phyloP scores from a whole-genome alignment of 2,329 filamentous ascomycete genomes.

The Penicillium olsonii region DNA sequence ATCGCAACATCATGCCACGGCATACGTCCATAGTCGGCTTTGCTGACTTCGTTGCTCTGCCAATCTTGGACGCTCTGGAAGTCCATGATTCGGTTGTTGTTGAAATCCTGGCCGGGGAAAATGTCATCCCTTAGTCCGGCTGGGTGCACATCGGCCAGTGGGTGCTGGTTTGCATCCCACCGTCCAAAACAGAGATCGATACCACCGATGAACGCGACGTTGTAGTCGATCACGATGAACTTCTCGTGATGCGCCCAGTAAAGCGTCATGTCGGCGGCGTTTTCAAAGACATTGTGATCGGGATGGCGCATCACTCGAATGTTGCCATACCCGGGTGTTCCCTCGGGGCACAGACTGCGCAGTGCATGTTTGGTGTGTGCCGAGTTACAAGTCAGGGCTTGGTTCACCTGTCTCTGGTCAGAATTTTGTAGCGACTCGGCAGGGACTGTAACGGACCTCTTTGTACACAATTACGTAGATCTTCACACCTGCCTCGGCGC shows the following conservation, averaged over 20 bases:
- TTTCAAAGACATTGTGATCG: conserved; percentile 92
- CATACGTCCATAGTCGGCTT: conserved; percentile 91
- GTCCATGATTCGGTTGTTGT: conserved; percentile 95
- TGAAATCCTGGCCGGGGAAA: conserved; percentile 96
- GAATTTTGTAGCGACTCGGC: not conserved
- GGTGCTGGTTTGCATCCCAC: conserved; percentile 87
- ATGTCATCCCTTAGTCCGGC: conserved; percentile 78
- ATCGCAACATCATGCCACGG: conserved; percentile 97
- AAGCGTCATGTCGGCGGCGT: conserved; percentile 92
- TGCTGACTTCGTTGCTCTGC: conserved; percentile 90
- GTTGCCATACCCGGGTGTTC: conserved; percentile 79
- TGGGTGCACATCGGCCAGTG: conserved; percentile 83
- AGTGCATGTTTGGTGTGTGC: conserved; percentile 88
- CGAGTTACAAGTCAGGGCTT: conserved; percentile 87
- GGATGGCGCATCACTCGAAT: conserved; percentile 88
- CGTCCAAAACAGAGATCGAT: conserved; percentile 94
- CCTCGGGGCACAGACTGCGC: conserved; percentile 75
- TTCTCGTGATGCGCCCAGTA: conserved; percentile 99
- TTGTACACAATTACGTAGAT: conserved; percentile 94
- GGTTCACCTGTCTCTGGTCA: conserved; percentile 54
- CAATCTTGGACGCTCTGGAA: conserved; percentile 89
- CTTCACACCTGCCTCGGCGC: conserved; percentile 88
- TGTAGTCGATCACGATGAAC: conserved; percentile 91
- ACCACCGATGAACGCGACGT: conserved; percentile 87
- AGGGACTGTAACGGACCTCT: conserved; percentile 53